Conservation (phyloP, 1,139 yeast species). For the Yamadazyma pseudoaaseri region DNA sequence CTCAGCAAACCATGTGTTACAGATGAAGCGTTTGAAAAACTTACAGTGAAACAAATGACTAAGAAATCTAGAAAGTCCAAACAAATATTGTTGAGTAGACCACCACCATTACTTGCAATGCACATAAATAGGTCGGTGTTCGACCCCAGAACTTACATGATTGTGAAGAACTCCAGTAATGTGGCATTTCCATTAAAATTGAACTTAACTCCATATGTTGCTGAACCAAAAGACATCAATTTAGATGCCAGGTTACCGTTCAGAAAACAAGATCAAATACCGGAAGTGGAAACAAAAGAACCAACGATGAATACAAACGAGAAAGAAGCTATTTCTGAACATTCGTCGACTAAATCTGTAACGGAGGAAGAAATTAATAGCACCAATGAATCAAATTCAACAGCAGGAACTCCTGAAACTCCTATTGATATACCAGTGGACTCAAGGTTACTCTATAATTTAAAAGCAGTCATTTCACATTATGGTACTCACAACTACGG, state of each 20-base stretch:
- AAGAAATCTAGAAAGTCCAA: constrained; percentile 78
- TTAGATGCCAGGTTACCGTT: constrained; percentile 78
- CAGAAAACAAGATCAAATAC: constrained; percentile 52
- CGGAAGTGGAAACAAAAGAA: not conserved
- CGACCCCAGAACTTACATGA: constrained; percentile 80
- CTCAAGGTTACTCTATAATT: constrained; percentile 54
- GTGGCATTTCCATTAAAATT: constrained; percentile 72
- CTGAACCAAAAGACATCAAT: constrained; percentile 67
- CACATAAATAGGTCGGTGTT: constrained; percentile 92
- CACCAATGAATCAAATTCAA: constrained; percentile 11
- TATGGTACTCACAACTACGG: constrained; percentile 96
- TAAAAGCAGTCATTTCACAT: constrained; percentile 85
- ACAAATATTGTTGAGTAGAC: constrained; percentile 75
- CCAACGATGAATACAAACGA: not conserved
- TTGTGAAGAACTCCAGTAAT: constrained; percentile 78
- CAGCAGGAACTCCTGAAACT: constrained; percentile 13
- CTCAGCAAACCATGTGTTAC: constrained; percentile 66
- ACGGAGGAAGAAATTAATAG: constrained; percentile 15
- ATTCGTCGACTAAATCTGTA: constrained; percentile 12
- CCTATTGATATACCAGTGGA: constrained; percentile 10
- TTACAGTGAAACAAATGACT: constrained; percentile 75
- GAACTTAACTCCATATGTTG: constrained; percentile 68
- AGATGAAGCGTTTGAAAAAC: constrained; percentile 72
- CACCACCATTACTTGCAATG: constrained; percentile 79
- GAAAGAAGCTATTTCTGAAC: constrained; percentile 3